Conservation (phyloP, 768 basidiomycete species). For the Cyclocybe cylindracea region DNA sequence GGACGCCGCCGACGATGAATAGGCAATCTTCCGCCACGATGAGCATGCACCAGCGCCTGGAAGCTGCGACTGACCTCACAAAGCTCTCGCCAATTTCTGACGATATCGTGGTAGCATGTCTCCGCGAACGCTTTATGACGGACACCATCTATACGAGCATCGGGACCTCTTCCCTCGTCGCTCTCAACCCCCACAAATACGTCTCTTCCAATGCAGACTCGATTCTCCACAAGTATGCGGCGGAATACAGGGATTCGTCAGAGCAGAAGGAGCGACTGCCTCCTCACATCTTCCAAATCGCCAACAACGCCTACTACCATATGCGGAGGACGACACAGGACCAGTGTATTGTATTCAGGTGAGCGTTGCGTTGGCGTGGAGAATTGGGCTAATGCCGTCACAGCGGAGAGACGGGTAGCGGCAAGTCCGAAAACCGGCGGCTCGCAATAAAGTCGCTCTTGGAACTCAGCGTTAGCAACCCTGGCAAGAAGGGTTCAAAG, state of each 20-base stretch:
- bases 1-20: conserved; percentile 27
- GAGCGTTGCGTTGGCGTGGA: conserved; percentile 19
- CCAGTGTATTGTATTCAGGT: conserved; percentile 88
- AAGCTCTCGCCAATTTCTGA: conserved; percentile 69
- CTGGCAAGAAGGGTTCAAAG: conserved; percentile 94
- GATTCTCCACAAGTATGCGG: conserved; percentile 80
- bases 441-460: conserved; percentile 91
- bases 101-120: conserved; percentile 81
- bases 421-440: conserved; percentile 89
- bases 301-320: conserved; percentile 92
- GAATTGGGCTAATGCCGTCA: not conserved
- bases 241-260: conserved; percentile 78
- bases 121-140: conserved; percentile 85
- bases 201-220: conserved; percentile 83
- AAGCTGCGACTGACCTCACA: conserved; percentile 71
- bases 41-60: conserved; percentile 67
- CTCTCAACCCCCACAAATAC: conserved; percentile 93
- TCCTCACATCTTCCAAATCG: conserved; percentile 92
- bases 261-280: conserved; percentile 60
- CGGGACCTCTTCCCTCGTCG: conserved; percentile 74
- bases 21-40: conserved; percentile 35
- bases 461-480: conserved; percentile 85
- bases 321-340: conserved; percentile 94
- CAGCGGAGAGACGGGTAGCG: conserved; percentile 91
- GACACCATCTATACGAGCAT: conserved; percentile 80